Percentiles rank a stretch among this genome's conserved stretches.
Evolutionary conservation across 2,329 filamentous ascomycete species (phyloP).

Genomic region (Stagonosporopsis cucurbitacearum): DNA sequence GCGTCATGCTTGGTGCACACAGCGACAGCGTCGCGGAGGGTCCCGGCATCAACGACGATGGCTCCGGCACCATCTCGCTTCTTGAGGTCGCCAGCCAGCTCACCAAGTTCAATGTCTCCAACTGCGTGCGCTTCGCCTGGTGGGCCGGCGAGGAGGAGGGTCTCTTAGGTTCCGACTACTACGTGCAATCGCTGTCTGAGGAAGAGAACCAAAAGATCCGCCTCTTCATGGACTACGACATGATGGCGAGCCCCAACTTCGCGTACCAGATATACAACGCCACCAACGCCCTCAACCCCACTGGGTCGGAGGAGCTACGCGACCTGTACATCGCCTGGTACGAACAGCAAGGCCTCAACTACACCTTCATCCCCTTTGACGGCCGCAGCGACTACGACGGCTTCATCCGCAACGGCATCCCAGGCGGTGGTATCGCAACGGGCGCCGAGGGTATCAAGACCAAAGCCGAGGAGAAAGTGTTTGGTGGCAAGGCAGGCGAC

Average conservation of each 20-base stretch:
- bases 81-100: slow-evolving; percentile 51
- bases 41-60: slow-evolving; percentile 53
- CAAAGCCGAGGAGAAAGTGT: slow-evolving; percentile 44
- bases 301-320: slow-evolving; percentile 46
- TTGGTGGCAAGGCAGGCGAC: slow-evolving; percentile 49
- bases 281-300: slow-evolving; percentile 46
- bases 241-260: slow-evolving; percentile 51
- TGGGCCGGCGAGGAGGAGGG: slow-evolving; percentile 51
- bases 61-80: slow-evolving; percentile 49
- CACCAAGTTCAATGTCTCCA: slow-evolving; percentile 48
- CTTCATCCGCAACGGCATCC: slow-evolving; percentile 51
- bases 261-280: slow-evolving; percentile 51
- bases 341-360: slow-evolving; percentile 44
- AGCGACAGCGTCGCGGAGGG: slow-evolving; percentile 51
- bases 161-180: slow-evolving; percentile 50
- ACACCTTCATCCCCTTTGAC: slow-evolving; percentile 49
- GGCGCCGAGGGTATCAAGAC: slow-evolving; percentile 53
- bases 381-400: slow-evolving; percentile 52
- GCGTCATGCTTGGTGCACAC: slow-evolving; percentile 52
- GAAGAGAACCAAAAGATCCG: slow-evolving; percentile 50
- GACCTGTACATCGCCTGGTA: slow-evolving; percentile 51
- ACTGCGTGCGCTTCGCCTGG: slow-evolving; percentile 51
- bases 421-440: slow-evolving; percentile 50
- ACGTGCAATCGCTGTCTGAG: slow-evolving; percentile 43
- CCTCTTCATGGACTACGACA: slow-evolving; percentile 54